These are phyloP conservation scores for Candida mesenterica DNA, from an alignment of 1,139 yeast species.

Conservation along the genomic window DNA sequence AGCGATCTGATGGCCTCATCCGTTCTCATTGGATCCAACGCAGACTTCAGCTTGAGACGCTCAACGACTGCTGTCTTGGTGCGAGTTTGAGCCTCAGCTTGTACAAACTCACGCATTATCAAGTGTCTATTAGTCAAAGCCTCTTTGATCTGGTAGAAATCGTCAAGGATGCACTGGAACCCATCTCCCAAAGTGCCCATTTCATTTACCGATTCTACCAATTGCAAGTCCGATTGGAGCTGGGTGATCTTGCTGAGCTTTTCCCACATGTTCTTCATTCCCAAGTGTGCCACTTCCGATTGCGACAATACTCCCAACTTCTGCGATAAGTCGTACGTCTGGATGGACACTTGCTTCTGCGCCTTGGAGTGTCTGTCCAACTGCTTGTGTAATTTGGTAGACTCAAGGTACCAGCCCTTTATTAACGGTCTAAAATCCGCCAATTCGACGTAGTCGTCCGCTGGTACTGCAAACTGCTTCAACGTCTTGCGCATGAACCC, in stretches of 20 bases:
- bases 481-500: slow-evolving; percentile 86
- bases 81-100: slow-evolving; percentile 74
- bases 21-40: slow-evolving; percentile 82
- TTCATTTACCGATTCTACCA: slow-evolving; percentile 71
- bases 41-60: slow-evolving; percentile 68
- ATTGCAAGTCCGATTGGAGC: slow-evolving; percentile 72
- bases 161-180: slow-evolving; percentile 59
- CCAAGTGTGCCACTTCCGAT: slow-evolving; percentile 51
- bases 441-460: slow-evolving; percentile 77
- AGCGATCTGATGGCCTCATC: slow-evolving; percentile 84
- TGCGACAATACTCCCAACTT: slow-evolving; percentile 49
- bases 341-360: slow-evolving; percentile 56
- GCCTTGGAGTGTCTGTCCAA: slow-evolving; percentile 55
- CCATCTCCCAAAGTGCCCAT: slow-evolving; percentile 81
- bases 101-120: slow-evolving; percentile 81
- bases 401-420: slow-evolving; percentile 66
- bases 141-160: slow-evolving; percentile 86
- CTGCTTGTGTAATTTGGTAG: slow-evolving; percentile 55
- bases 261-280: slow-evolving; percentile 82
- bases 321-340: slow-evolving; percentile 64
- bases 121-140: slow-evolving; percentile 89
- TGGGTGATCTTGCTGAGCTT: slow-evolving; percentile 69
- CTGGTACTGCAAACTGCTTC: slow-evolving; percentile 89
- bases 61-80: slow-evolving; percentile 72
- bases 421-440: slow-evolving; percentile 85